Conservation (phyloP, 2,329 filamentous ascomycete genomes). For the Aaosphaeria arxii region DNA sequence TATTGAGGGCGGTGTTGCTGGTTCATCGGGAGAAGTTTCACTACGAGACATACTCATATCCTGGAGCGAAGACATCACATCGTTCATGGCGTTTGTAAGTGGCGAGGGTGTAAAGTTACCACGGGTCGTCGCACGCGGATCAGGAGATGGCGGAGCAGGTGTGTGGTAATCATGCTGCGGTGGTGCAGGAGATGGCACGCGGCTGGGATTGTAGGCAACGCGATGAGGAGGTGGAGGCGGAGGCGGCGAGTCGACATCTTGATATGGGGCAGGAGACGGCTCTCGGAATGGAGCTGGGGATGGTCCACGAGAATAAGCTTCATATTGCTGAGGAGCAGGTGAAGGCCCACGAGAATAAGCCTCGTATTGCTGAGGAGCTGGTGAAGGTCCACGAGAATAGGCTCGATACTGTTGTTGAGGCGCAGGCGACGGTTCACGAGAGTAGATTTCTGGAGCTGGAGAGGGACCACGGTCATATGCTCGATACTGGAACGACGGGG, state of each 20-base stretch:
- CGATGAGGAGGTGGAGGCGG: constrained; percentile 81
- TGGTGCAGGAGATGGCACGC: constrained; percentile 33
- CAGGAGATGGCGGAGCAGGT: constrained; percentile 66
- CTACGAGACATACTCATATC: constrained; percentile 68
- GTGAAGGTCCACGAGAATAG: constrained; percentile 28
- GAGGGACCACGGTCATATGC: constrained; percentile 27
- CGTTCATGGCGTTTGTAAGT: constrained; percentile 91
- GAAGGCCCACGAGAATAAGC: constrained; percentile 21
- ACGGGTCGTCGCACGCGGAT: constrained; percentile 16
- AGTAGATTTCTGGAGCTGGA: constrained; percentile 21
- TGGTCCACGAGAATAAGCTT: constrained; percentile 21
- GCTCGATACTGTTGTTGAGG: constrained; percentile 26
- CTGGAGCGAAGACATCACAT: constrained; percentile 92
- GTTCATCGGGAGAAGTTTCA: constrained; percentile 51
- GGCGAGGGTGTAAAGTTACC: constrained; percentile 75
- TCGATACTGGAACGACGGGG: constrained; percentile 26
- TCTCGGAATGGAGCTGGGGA: constrained; percentile 22
- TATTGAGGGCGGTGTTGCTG: constrained; percentile 62
- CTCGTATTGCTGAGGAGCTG: constrained; percentile 18
- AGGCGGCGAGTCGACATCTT: constrained; percentile 59
- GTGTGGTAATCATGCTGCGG: constrained; percentile 51
- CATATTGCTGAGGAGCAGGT: constrained; percentile 27
- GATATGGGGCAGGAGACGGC: constrained; percentile 26
- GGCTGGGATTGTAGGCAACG: constrained; percentile 49
- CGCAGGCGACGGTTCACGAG: constrained; percentile 31